A percentile compares a stretch with the other conserved stretches of the same genome.
These are phyloP conservation scores for Cadophora luteo-olivacea DNA, from an alignment of 2,329 filamentous ascomycete species.

Conservation along the genomic window DNA sequence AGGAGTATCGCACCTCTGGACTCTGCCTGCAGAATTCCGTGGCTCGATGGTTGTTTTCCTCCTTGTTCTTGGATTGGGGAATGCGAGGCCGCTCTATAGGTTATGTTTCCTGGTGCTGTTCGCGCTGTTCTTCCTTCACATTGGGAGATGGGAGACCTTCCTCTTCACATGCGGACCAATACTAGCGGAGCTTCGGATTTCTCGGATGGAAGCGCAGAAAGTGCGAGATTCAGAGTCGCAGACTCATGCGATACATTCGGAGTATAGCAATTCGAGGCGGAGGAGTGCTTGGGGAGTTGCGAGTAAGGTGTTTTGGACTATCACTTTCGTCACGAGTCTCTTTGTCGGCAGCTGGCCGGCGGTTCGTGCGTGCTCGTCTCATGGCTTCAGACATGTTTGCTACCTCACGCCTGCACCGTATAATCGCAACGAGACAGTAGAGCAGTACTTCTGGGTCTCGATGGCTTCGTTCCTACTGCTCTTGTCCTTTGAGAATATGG, in stretches of 20 bases:
- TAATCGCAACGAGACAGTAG: conserved; percentile 23
- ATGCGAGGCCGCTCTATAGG: neutral
- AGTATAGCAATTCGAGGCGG: neutral
- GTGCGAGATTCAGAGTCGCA: neutral
- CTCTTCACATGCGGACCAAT: conserved; percentile 20
- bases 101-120: conserved; percentile 1
- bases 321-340: conserved; percentile 2
- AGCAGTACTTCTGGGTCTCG: conserved; percentile 29
- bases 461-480: conserved; percentile 13
- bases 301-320: conserved; percentile 1
- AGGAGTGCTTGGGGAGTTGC: neutral
- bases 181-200: conserved; percentile 18
- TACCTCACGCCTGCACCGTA: conserved; percentile 7
- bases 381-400: conserved; percentile 15
- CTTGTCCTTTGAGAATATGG: conserved; percentile 15
- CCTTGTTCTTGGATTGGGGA: conserved; percentile 10
- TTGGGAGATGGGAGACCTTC: conserved; percentile 14
- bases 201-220: neutral
- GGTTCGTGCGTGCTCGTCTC: neutral
- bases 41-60: conserved; percentile 22
- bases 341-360: conserved; percentile 23
- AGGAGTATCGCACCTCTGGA: conserved; percentile 20
- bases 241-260: neutral
- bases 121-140: conserved; percentile 9
- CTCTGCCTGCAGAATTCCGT: conserved; percentile 14